Base-by-base conservation (phyloP, 139 green algal species). In the Chlorella vulgaris region DNA sequence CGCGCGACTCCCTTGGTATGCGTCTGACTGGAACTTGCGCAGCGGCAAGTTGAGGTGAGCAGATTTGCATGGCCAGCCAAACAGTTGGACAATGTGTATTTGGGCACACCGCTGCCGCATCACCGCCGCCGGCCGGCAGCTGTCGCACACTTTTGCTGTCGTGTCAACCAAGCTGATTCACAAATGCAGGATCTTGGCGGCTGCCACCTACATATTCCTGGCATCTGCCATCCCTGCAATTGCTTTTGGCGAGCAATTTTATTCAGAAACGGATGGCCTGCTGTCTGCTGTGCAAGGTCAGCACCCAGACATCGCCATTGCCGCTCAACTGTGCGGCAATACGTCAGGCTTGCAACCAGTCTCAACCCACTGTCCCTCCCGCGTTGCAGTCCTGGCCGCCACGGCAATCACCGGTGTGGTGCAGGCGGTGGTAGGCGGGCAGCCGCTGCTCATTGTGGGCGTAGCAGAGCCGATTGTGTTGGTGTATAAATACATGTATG, bases 381-480 rank as follows among this genome's bases (percentile, higher is more conserved):
- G 2, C 38, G 79, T 24, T 84, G 80, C 80, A 69, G 86, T 95
- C 10, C 75, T 97, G 33, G 68, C 83, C 6, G 83, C 93, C 2
- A 96, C 93, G 1, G 94, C 91, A 0, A 83, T 96, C 2, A 78
- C 80, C 7, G 93, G 94, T 22, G 35, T 97, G 2, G 53, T 90
- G 7, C 91, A 95, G 87, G 83, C 93, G 1, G 2, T 98, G 19
- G 38, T 96, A 21, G 95, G 95, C 36, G 95, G 95, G 0, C 95
- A 98, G 88, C 95, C 94, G 7, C 83, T 98, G 82, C 88, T 98
- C 5, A 97, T 98, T 65, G 87, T 98, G n/a, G 95, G 95, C 22
- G 95, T 98, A 15, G 92, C 95, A 3, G 93, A 98, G 84, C 95
- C 95, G 0, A 94, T 96, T 51, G 92, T 96, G 1, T 75, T 97